Evolutionary conservation across 495 filamentous ascomycete genomes (phyloP), one percentile per base, ranked within the genome.

Genomic region (Hypoxylon rickii): DNA sequence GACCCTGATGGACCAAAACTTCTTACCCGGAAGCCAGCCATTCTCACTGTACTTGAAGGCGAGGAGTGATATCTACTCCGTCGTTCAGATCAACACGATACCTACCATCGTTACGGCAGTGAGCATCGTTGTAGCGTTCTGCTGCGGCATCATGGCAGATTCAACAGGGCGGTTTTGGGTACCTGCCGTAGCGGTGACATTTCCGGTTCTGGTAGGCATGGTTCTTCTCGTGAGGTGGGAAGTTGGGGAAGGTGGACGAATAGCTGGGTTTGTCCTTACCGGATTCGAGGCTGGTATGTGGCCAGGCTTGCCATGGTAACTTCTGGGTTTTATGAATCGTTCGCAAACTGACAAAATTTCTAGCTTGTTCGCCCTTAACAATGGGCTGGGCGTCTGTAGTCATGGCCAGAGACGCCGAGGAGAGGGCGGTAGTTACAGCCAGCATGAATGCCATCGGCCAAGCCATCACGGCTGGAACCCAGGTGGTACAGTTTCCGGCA

Each of bases 371-470:
- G 29, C 70, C 68, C 7, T 44, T 72, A 18, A 70, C 64, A 2
- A 70, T 70, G 68, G 64, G 64, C 36, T 73, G 69, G 69, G 69
- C 69, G 16, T 70, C 67, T 3, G 53, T 67, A 12, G 55, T 64
- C 8, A 70, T 70, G 65, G 55, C 67, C 3, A 60, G 67, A 7
- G 70, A 73, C 29, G 68, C 71, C 15, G 71, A 72, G 39, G 70
- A 71, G 34, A 56, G 69, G 12, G 69, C 69, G 10, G 61, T 72
- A 8, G 68, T 72, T 3, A 72, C 64, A 6, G 71, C 70, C 0
- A 71, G 66, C 16, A 72, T 72, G 66, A 74, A 71, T 40, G 62
- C 71, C 4, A 69, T 73, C n/a, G 71, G 70, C 3, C 69, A 72
- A 55, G 70, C 69, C 7, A 70, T 71, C 34, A 60, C 53, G 7